Evolutionary conservation across 1,139 yeast genomes (phyloP).

Genomic region (Diutina neorugosa): DNA sequence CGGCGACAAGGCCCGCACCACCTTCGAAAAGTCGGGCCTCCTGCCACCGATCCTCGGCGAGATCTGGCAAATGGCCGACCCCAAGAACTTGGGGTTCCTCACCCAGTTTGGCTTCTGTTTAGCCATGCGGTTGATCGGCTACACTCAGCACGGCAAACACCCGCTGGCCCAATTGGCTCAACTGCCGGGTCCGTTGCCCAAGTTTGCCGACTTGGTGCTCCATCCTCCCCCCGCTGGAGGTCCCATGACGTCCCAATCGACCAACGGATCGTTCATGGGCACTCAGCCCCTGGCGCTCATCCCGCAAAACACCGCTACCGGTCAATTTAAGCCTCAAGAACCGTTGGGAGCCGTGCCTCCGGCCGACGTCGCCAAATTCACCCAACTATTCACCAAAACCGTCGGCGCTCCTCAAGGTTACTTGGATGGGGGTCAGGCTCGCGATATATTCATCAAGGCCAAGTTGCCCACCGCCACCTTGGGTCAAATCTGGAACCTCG

Average conservation of each 20-base stretch:
- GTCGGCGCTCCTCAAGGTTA: conserved; percentile 39
- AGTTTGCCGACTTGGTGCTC: conserved; percentile 28
- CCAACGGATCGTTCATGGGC: conserved; percentile 35
- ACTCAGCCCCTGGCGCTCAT: conserved; percentile 29
- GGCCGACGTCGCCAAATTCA: conserved; percentile 58
- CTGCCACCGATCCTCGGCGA: conserved; percentile 74
- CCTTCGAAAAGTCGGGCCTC: conserved; percentile 79
- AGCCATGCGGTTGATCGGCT: conserved; percentile 84
- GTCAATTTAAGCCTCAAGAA: conserved; percentile 20
- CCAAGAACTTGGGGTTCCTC: conserved; percentile 72
- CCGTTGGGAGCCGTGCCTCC: conserved; percentile 51
- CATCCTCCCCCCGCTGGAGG: conserved; percentile 12
- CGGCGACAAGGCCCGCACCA: conserved; percentile 78
- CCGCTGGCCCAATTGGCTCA: conserved; percentile 40
- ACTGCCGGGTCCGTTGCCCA: conserved; percentile 45
- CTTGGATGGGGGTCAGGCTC: conserved; percentile 66
- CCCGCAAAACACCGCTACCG: conserved; percentile 25
- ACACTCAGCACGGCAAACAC: conserved; percentile 65
- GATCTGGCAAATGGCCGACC: conserved; percentile 89
- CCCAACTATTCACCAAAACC: conserved; percentile 63
- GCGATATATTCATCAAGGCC: conserved; percentile 80
- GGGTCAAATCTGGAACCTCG: conserved; percentile 83
- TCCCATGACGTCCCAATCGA: conserved; percentile 21
- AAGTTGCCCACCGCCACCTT: conserved; percentile 62
- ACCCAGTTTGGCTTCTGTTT: conserved; percentile 72